Evolutionary conservation across 768 basidiomycete genomes (phyloP), one percentile per base, ranked within the genome.

Genomic region (Phaeotremella fagi): DNA sequence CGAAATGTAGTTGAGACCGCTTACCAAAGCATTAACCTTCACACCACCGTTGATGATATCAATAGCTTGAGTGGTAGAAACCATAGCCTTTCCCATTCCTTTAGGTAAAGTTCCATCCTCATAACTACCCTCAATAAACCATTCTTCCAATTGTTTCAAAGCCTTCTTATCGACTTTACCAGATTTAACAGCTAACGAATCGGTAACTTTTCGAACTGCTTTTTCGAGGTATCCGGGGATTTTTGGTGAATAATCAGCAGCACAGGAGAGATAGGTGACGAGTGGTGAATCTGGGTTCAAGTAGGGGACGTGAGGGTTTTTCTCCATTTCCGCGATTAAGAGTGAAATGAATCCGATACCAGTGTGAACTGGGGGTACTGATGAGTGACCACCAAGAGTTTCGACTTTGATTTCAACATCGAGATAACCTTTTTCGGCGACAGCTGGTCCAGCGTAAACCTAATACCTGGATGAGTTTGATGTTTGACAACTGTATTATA

Each of bases 201-300:
- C 35, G 28, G 62, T 55, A 20, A 59, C 31, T 28, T 54, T 38
- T 3, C 48, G 50, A 25, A 68, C 43, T 0, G 59, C 37, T n/a
- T 60, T 58, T 23, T 44, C 53, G 25, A 65, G 41, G 9, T 57
- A 26, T 18, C 25, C 37, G 7, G 66, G 61, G 18, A 90, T 72
- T 2, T 76, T 73, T 15, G 81, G 79, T 2, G 78, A 80, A 70
- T 85, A 79, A 43, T 78, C 78, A 1, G 82, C 86, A 4, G 80
- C 63, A 63, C 89, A 92, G 54, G 84, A 81, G n/a, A 86, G 64
- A 5, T 77, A 79, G 22, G 73, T 68, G 75, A 83, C 87, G 33
- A 82, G 69, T 0, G 86, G 82, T 22, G 83, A 81, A 33, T 78
- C 71, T 47, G 82, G 80, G 12, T 75, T 78, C 45, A 89, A 76